These are phyloP conservation scores for Phytophthora pini DNA, from an alignment of 352 stramenopile genomes.

Conservation along the genomic window DNA sequence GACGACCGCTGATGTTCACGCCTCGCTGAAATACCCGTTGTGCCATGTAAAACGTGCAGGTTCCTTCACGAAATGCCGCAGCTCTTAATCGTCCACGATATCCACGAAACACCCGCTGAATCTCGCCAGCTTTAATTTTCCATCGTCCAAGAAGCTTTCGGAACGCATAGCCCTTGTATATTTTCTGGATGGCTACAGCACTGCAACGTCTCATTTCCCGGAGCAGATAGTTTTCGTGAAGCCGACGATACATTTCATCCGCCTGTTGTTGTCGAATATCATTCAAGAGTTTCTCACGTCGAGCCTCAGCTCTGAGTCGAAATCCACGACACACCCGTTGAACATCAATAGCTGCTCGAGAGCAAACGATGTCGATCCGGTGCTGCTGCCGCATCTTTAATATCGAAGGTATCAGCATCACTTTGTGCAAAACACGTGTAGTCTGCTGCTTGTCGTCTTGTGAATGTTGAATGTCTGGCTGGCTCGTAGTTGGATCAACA, in stretches of 20 bases:
- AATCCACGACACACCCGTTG: slow-evolving; percentile 69
- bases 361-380: slow-evolving; percentile 13
- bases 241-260: slow-evolving; percentile 42
- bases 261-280: slow-evolving; percentile 60
- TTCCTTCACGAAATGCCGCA: slow-evolving; percentile 68
- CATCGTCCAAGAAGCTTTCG: slow-evolving; percentile 41
- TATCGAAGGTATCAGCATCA: slow-evolving; percentile 54
- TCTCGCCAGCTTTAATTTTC: slow-evolving; percentile 37
- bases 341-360: slow-evolving; percentile 46
- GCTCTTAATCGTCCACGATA: slow-evolving; percentile 58
- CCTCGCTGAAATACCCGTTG: slow-evolving; percentile 72
- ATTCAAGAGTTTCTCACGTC: slow-evolving; percentile 47
- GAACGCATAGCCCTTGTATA: slow-evolving; percentile 56
- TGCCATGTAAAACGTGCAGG: slow-evolving; percentile 73
- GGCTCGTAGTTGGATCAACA: slow-evolving; percentile 31
- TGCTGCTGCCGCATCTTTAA: slow-evolving; percentile 51
- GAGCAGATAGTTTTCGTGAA: slow-evolving; percentile 45
- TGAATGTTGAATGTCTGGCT: background rate
- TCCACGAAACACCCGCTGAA: slow-evolving; percentile 68
- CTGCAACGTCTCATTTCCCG: slow-evolving; percentile 56
- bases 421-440: slow-evolving; percentile 21
- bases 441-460: background rate
- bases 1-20: slow-evolving; percentile 47
- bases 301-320: slow-evolving; percentile 54
- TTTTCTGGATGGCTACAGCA: slow-evolving; percentile 59